Evolutionary conservation across 768 basidiomycete species (phyloP).

Genomic region (Leccinum variicolor): DNA sequence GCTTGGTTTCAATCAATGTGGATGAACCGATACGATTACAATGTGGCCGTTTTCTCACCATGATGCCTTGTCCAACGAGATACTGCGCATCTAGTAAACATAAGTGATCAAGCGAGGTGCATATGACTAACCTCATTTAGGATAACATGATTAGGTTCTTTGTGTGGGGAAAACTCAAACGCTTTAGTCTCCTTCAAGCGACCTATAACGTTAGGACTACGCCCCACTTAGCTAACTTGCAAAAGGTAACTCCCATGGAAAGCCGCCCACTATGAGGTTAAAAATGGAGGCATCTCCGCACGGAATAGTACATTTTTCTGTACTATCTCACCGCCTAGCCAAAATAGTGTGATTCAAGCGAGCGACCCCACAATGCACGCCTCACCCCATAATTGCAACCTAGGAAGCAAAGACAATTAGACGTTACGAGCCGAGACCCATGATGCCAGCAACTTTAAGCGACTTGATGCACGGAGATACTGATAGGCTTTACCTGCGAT

Average conservation of each 20-base stretch:
- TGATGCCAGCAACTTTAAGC: not conserved
- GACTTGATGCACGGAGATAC: not conserved
- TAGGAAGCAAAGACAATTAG: conserved; percentile 23
- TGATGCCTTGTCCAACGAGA: conserved; percentile 87
- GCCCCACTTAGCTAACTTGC: conserved; percentile 3
- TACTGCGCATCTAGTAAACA: conserved; percentile 49
- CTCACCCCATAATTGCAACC: conserved; percentile 72
- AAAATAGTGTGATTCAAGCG: conserved; percentile 5
- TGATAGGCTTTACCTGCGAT: conserved; percentile 8
- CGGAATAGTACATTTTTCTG: conserved; percentile 65
- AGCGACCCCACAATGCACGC: not conserved
- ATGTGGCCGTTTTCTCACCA: conserved; percentile 48
- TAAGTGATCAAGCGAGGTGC: not conserved
- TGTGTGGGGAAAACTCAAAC: conserved; percentile 62
- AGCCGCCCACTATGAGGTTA: conserved; percentile 58
- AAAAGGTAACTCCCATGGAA: conserved; percentile 1
- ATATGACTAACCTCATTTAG: conserved; percentile 66
- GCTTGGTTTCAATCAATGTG: conserved; percentile 41
- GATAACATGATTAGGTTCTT: conserved; percentile 82
- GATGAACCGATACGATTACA: conserved; percentile 3
- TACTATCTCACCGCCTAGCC: conserved; percentile 69
- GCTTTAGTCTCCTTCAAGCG: conserved; percentile 63
- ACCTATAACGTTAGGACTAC: conserved; percentile 75
- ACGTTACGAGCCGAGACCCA: not conserved
- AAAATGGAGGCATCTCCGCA: conserved; percentile 67